Base-by-base conservation (phyloP, 495 filamentous ascomycete species). In the Aspergillus coremiiformis region DNA sequence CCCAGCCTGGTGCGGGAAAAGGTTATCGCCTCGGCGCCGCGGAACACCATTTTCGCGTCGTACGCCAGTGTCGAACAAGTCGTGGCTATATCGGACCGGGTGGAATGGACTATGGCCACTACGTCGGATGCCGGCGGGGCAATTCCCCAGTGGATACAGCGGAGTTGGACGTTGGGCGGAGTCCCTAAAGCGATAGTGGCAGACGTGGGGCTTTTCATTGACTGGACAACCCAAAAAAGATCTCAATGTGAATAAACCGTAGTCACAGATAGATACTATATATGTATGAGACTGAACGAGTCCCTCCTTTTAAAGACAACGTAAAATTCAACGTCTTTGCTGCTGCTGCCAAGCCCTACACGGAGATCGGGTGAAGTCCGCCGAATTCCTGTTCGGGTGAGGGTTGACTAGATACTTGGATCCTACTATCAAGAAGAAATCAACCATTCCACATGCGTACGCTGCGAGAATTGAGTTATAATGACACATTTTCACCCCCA, bases 101-200 rank as follows among this genome's bases (percentile, higher is more conserved):
- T 85, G 26, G 72, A 80, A 53, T 90, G 84, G 84, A 73, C 80
- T 5, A 85, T 87, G 78, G 79, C 79, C 3, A 87, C 84, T 39
- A 78, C 81, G n/a, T 84, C 83, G 39, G 78, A 89, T 61, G 83
- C 85, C 0, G 72, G 72, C 15, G 85, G 86, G 8, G 71, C 73
- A 22, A 72, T 91, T 47, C 86, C 86, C 6, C 66, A 75, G 61
- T 85, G 77, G 78, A 66, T 87, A 57, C 84, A 89, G 73, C 57
- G 69, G 51, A 74, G 57, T 51, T 74, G 68, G 68, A 65, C 54
- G 12, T 78, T 84, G 54, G 62, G 79, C 44, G 83, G 79, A 12
- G 77, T 88, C 23, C 81, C 84, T 1, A 75, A 73, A 10, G 77
- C 79, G 33, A 78, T 91, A 49, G 79, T 81, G 24, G 84, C 84